Base-by-base conservation (phyloP, 352 stramenopile species). In the Globisporangium abappressorium region DNA sequence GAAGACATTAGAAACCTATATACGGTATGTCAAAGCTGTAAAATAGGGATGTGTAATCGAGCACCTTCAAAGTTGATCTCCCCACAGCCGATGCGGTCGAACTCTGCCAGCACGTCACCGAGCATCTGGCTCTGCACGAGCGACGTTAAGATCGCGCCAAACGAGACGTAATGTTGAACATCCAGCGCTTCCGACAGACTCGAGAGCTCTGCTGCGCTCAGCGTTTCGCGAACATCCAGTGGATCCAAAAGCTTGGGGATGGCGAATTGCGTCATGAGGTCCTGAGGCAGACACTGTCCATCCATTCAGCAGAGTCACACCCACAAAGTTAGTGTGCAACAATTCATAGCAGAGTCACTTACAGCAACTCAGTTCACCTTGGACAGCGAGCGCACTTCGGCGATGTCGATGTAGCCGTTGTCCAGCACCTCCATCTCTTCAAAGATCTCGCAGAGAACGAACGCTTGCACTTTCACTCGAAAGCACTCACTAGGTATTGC, bases 361-460 rank as follows among this genome's bases (percentile, higher is more conserved):
- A 12, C 24, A n/a, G 24, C 24, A 57, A 15, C 18, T 5, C 41
- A 60, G 2, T 9, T 60, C 63, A 82, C 72, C 62, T 90, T 91
- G 11, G 73, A 64, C 5, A 92, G 69, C 12, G 83, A 93, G 0
- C 85, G 80, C 12, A 93, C 51, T 51, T 93, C 85, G 28, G 85
- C 83, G 7, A 93, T 87, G 4, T 91, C 85, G 18, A 91, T 78
- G 64, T 87, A 85, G 3, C 76, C 80, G 43, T 78, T 84, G 49
- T 91, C 85, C 5, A 74, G 59, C 0, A 76, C 68, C 62, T 93
- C 85, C 79, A 91, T 86, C n/a, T 75, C 70, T 57, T 93, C 85
- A 51, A 93, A 90, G 41, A 93, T 63, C 33, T 86, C 80, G 28
- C 83, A 93, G 2, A 92, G 61, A 20, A 82, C 57, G 36, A 88